A percentile compares a stretch with the other conserved stretches of the same genome.
Evolutionary conservation across 805 yeast genomes (phyloP).

Genomic region (Schwanniomyces sp.): DNA sequence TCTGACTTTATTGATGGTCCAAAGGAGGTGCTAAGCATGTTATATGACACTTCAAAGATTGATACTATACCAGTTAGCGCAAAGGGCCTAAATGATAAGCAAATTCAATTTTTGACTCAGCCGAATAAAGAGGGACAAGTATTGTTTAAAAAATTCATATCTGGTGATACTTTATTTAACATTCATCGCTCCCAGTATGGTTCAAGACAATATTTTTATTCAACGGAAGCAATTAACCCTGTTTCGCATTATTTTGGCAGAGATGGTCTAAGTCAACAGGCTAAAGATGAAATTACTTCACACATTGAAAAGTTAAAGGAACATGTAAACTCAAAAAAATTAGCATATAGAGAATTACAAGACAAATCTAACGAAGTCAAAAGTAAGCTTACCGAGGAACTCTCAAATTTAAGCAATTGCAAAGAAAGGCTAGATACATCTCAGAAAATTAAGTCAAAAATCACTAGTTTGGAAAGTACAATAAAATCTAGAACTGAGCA

Average conservation of each 20-base stretch:
- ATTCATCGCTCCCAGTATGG: constrained; percentile 67
- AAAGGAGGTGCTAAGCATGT: constrained; percentile 64
- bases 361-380: constrained; percentile 2
- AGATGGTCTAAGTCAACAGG: constrained; percentile 30
- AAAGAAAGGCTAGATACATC: constrained; percentile 9
- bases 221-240: constrained; percentile 31
- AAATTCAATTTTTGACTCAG: constrained; percentile 34
- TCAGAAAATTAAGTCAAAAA: constrained; percentile 10
- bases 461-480: constrained; percentile 19
- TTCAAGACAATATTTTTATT: constrained; percentile 47
- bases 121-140: constrained; percentile 40
- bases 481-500: constrained; percentile 25
- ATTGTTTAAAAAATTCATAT: constrained; percentile 56
- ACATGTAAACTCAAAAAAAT: constrained; percentile 2
- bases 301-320: constrained; percentile 12
- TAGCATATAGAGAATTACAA: constrained; percentile 1
- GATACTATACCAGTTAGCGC: constrained; percentile 63
- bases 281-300: constrained; percentile 13
- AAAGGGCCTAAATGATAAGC: constrained; percentile 41
- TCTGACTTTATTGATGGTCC: constrained; percentile 77
- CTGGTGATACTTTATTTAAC: constrained; percentile 54
- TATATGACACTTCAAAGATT: constrained; percentile 52
- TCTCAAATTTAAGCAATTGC: constrained; percentile 4
- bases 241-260: constrained; percentile 30
- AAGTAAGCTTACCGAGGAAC: constrained; percentile 1